A percentile compares a stretch with the other conserved stretches of the same genome.
Evolutionary conservation across 805 yeast species (phyloP).

Genomic region (Suhomyces emberorum): DNA sequence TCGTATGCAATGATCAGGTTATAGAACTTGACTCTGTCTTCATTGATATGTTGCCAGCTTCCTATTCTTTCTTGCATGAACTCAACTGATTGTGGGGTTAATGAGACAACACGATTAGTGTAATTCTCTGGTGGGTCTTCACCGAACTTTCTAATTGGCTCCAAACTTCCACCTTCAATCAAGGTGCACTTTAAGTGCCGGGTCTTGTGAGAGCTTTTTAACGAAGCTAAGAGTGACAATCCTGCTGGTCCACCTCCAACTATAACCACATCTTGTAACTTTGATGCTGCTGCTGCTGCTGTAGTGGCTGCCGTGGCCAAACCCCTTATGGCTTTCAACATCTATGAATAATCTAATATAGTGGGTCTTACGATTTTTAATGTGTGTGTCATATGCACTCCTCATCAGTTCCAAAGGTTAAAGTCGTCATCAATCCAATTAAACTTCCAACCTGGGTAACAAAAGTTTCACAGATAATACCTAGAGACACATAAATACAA

Average conservation of each 20-base stretch:
- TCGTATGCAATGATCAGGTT: slow-evolving; percentile 85
- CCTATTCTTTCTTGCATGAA: slow-evolving; percentile 64
- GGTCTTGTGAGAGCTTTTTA: slow-evolving; percentile 66
- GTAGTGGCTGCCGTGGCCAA: slow-evolving; percentile 7
- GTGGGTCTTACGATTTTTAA: not conserved
- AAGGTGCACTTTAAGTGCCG: slow-evolving; percentile 58
- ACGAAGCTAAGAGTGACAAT: slow-evolving; percentile 75
- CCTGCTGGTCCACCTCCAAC: slow-evolving; percentile 99
- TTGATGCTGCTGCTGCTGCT: not conserved
- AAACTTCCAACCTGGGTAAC: too few relatives aligned
- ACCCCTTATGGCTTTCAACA: slow-evolving; percentile 6
- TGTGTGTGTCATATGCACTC: too few relatives aligned
- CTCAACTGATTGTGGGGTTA: slow-evolving; percentile 76
- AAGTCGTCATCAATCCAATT: too few relatives aligned
- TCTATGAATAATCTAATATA: not conserved
- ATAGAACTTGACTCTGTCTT: slow-evolving; percentile 73
- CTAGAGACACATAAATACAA: too few relatives aligned
- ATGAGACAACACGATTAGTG: slow-evolving; percentile 79
- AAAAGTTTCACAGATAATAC: too few relatives aligned
- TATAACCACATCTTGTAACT: slow-evolving; percentile 64
- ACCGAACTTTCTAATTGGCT: slow-evolving; percentile 47
- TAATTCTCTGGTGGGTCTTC: slow-evolving; percentile 45
- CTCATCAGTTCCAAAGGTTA: too few relatives aligned
- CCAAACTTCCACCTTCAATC: slow-evolving; percentile 69
- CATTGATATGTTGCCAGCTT: slow-evolving; percentile 66